These are phyloP conservation scores for Talaromyces sp. DNA, from an alignment of 2,329 filamentous ascomycete species.

Conservation along the genomic window DNA sequence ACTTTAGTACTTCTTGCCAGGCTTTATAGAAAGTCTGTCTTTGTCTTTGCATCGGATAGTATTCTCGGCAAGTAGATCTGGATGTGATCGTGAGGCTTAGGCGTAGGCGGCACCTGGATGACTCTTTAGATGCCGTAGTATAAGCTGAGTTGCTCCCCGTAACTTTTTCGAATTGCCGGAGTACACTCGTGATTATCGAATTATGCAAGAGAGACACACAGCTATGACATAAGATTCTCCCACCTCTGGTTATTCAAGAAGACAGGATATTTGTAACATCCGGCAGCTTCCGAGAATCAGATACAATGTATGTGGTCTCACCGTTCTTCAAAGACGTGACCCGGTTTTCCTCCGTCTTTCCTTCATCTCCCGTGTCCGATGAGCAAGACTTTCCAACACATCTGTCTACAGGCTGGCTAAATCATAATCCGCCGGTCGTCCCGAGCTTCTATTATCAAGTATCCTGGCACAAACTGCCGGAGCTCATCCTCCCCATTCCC, in stretches of 20 bases:
- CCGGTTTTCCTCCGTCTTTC: neutral
- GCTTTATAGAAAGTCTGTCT: no score
- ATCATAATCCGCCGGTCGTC: neutral
- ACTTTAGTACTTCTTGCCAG: neutral
- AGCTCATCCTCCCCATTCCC: neutral
- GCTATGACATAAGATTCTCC: neutral
- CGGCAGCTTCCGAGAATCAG: neutral
- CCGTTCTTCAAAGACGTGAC: neutral
- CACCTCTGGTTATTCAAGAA: neutral
- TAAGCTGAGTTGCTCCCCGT: neutral
- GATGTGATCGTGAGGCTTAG: neutral
- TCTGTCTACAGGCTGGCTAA: neutral
- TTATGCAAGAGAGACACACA: neutral
- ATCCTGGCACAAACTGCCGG: neutral
- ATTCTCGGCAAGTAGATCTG: constrained; percentile 1
- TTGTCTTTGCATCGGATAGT: neutral
- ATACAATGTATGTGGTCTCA: neutral
- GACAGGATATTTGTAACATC: neutral
- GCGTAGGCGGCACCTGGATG: no score
- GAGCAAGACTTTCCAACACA: neutral
- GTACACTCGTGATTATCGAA: neutral
- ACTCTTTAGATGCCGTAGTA: neutral
- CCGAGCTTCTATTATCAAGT: neutral
- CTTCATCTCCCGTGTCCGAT: neutral
- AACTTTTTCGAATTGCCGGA: neutral